A percentile compares a stretch with the other conserved stretches of the same genome.
phyloP scores from a whole-genome alignment of 1,284 basidiomycete genomes.

The Puccinia polysora region DNA sequence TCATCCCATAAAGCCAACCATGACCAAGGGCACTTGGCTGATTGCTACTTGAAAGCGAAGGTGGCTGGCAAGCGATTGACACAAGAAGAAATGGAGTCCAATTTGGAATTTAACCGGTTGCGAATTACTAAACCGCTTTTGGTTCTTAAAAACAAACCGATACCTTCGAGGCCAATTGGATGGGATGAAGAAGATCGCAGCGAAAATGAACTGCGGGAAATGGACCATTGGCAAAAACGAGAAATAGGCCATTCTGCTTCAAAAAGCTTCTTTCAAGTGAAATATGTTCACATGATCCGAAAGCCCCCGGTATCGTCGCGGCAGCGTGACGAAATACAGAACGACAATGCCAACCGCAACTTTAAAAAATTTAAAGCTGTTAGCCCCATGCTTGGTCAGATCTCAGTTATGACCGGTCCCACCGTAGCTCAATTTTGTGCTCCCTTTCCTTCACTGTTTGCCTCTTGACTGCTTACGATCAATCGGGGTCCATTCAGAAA shows the following conservation, averaged over 20 bases:
- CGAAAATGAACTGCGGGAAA: conserved; percentile 37
- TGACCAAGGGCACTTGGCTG: conserved; percentile 1
- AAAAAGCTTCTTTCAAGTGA: conserved; percentile 33
- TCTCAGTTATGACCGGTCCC: background rate
- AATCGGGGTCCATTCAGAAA: too few species aligned
- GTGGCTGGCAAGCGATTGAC: conserved; percentile 25
- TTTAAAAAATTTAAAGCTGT: conserved; percentile 38
- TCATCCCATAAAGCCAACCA: background rate
- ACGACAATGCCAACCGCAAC: background rate
- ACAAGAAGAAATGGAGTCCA: conserved; percentile 17
- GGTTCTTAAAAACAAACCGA: conserved; percentile 4
- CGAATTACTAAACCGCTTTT: conserved; percentile 27
- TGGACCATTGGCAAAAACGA: conserved; percentile 12
- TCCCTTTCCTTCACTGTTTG: background rate
- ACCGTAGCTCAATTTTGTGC: background rate
- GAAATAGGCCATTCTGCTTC: conserved; percentile 3
- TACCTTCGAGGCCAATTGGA: conserved; percentile 17
- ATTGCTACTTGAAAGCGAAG: conserved; percentile 17
- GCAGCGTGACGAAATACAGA: background rate
- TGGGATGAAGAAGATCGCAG: conserved; percentile 37
- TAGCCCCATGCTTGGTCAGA: background rate
- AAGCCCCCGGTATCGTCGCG: background rate
- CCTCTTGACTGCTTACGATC: too few species aligned
- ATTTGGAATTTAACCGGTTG: conserved; percentile 39
- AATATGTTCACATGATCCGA: conserved; percentile 31